Conservation (phyloP, 257 asterid genomes). For the Rhazya stricta region DNA sequence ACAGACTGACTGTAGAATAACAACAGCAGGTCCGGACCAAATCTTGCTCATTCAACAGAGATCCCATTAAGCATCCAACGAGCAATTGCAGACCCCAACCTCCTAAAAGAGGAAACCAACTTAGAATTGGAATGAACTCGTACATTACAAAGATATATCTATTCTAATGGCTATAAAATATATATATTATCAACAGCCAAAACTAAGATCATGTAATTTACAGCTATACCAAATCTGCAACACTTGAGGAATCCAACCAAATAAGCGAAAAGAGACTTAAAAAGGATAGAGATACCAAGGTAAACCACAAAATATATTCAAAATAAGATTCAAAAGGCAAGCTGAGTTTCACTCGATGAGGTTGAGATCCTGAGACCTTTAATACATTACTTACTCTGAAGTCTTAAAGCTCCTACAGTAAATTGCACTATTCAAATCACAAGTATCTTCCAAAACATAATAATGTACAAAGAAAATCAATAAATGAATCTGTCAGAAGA, state of each 20-base stretch:
- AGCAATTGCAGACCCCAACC: constrained; percentile 58
- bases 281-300: not conserved
- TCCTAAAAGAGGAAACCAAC: constrained; percentile 38
- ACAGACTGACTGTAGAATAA: constrained; percentile 50
- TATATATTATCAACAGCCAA: not conserved
- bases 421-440: not conserved
- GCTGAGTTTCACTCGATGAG: not conserved
- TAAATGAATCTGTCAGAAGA: not conserved
- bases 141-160: not conserved
- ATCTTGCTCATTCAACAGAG: constrained; percentile 54
- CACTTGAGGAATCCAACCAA: not conserved
- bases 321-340: not conserved
- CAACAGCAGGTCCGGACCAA: constrained; percentile 59
- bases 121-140: constrained; percentile 1
- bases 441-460: not conserved
- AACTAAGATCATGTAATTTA: not conserved
- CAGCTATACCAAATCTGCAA: not conserved
- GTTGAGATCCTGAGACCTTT: not conserved
- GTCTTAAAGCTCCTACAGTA: not conserved
- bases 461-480: not conserved
- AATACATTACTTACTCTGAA: not conserved
- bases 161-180: too few relatives aligned
- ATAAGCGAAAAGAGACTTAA: not conserved
- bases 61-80: constrained; percentile 49
- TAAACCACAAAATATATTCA: not conserved